phyloP scores from a whole-genome alignment of 2,329 filamentous ascomycete species.

The Tricladium varicosporioides region DNA sequence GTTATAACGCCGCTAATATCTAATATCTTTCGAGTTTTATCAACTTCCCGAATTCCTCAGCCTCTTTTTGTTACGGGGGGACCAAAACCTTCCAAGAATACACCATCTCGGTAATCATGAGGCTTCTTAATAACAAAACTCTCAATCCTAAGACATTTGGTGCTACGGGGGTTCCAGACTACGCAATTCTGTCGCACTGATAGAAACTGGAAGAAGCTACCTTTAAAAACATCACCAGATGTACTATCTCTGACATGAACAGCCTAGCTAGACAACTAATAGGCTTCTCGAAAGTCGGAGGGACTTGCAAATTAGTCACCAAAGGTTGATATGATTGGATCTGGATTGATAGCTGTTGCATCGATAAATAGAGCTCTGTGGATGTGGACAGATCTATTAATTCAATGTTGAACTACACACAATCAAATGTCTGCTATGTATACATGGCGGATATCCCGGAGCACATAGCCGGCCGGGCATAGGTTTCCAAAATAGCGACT shows the following conservation, averaged over 20 bases:
- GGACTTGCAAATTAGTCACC: slow-evolving; percentile 8
- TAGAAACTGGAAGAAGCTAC: slow-evolving; percentile 33
- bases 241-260: background rate
- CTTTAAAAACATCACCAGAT: slow-evolving; percentile 9
- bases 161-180: slow-evolving; percentile 15
- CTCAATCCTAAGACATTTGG: slow-evolving; percentile 9
- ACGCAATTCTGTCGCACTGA: slow-evolving; percentile 36
- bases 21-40: no score
- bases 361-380: slow-evolving; percentile 19
- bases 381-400: slow-evolving; percentile 20
- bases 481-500: slow-evolving; percentile 1
- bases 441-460: slow-evolving; percentile 15
- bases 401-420: slow-evolving; percentile 16
- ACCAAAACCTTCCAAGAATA: no score
- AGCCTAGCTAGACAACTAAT: background rate
- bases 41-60: no score
- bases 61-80: no score
- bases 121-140: slow-evolving; percentile 11
- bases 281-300: slow-evolving; percentile 12
- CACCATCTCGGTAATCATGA: no score
- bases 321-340: slow-evolving; percentile 12
- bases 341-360: slow-evolving; percentile 24
- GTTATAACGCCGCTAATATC: no score
- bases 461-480: background rate
- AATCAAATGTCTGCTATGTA: slow-evolving; percentile 18